phyloP scores from a whole-genome alignment of 306 rosid genomes.

The Cucurbita moschata region DNA sequence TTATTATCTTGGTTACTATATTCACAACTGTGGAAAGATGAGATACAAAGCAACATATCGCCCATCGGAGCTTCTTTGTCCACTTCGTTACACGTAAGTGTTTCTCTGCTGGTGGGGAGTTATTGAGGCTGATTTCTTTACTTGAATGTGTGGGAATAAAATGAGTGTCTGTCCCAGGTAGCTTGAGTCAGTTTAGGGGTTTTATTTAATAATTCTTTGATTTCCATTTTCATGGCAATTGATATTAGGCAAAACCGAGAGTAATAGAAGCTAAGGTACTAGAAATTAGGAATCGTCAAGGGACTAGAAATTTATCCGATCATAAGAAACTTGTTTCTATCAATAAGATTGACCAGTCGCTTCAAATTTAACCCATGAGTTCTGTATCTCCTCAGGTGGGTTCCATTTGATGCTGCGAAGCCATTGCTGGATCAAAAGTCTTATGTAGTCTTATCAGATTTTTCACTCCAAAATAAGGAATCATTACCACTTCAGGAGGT shows the following conservation, averaged over 20 bases:
- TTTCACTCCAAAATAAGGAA: slow-evolving; percentile 36
- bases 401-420: slow-evolving; percentile 51
- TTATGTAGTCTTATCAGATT: slow-evolving; percentile 67
- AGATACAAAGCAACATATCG: slow-evolving; percentile 82
- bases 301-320: not conserved
- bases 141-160: not conserved
- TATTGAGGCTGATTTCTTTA: not conserved
- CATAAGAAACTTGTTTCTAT: not conserved
- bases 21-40: slow-evolving; percentile 91
- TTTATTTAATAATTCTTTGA: not conserved
- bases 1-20: slow-evolving; percentile 90
- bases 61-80: slow-evolving; percentile 89
- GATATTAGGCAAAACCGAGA: not conserved
- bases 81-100: slow-evolving; percentile 82
- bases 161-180: not conserved
- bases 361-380: not conserved
- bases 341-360: not conserved
- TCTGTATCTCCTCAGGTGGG: slow-evolving; percentile 52
- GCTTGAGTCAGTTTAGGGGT: not conserved
- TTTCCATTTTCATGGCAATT: not conserved
- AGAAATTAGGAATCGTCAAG: not conserved
- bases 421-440: slow-evolving; percentile 62
- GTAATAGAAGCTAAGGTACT: not conserved
- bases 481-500: slow-evolving; percentile 21
- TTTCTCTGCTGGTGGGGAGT: not conserved